Evolutionary conservation across 1,284 basidiomycete genomes (phyloP), one percentile per base, ranked within the genome.

Genomic region (Fistulinella staudtii): DNA sequence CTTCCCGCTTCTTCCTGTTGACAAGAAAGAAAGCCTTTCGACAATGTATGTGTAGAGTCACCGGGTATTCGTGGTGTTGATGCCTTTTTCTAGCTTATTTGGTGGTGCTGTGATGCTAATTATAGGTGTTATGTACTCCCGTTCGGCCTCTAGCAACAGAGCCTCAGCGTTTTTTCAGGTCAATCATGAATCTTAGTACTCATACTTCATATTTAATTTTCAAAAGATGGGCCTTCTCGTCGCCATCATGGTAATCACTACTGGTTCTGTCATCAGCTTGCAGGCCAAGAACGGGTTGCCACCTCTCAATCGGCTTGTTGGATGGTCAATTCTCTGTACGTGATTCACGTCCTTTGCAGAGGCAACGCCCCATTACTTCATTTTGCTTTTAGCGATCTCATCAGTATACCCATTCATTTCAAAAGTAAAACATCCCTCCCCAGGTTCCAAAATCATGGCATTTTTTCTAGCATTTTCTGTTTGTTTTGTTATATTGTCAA

Each of bases 401-500:
- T 74, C 76, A 0, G 24, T 68, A 6, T 61, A 76, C n/a, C 82
- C 82, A 5, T 78, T 79, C 54, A 28, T 72, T 1, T 65, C 61
- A 6, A 59, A 49, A 25, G 56, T 57, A 35, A 55, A 53, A 6
- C 61, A 67, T 42, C 59, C 61, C 21, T 71, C 66, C n/a, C 63
- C 73, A 8, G 62, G 60, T 36, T 74, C 76, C 1, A 78, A 76
- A 54, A 68, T 82, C 11, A 62, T 82, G 27, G 70, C 72, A 35
- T 76, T 82, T 54, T 85, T 87, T 64, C 71, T 89, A 39, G 81
- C 80, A 2, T 85, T 93, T 52, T 80, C 81, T 0, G 84, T 85
- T 1, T 82, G 82, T 52, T 93, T 93, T 49, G 73, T 92, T 25
- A 73, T 93, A 25, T 74, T 94, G 14, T 89, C 89, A 1, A 82